Evolutionary conservation across 2,329 filamentous ascomycete genomes (phyloP).

Genomic region (Aspergillus ochraceoroseus): DNA sequence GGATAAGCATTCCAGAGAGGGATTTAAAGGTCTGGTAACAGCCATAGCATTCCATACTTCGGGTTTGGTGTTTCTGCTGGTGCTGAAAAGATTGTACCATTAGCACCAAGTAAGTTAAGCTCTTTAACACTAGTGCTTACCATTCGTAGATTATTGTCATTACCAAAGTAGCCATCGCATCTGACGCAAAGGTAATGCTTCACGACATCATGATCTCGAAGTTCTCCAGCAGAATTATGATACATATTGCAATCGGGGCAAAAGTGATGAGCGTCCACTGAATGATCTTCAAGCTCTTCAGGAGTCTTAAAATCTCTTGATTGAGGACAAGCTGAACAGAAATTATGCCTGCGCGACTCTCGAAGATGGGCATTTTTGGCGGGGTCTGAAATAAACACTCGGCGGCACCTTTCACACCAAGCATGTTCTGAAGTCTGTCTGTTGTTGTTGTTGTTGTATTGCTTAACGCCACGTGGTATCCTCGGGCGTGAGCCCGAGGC

Average conservation of each 20-base stretch:
- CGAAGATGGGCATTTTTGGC: conserved; percentile 14
- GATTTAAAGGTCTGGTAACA: conserved; percentile 17
- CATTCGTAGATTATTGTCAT: conserved; percentile 15
- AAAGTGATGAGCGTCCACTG: conserved; percentile 12
- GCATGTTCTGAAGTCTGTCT: conserved; percentile 10
- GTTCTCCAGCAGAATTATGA: conserved; percentile 8
- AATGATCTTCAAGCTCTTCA: conserved; percentile 16
- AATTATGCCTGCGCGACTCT: conserved; percentile 14
- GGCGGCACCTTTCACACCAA: conserved; percentile 16
- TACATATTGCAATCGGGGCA: conserved; percentile 10
- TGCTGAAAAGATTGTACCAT: conserved; percentile 9
- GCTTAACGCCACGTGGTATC: too few relatives aligned
- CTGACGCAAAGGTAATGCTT: conserved; percentile 13
- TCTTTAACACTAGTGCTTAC: conserved; percentile 5
- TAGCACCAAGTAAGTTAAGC: conserved; percentile 1
- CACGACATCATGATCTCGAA: conserved; percentile 14
- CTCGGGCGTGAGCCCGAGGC: too few relatives aligned
- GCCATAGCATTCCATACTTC: conserved; percentile 18
- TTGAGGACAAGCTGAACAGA: conserved; percentile 14
- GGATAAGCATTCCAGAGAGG: conserved; percentile 18
- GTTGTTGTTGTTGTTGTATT: too few relatives aligned
- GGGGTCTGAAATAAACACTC: conserved; percentile 12
- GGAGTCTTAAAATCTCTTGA: conserved; percentile 11
- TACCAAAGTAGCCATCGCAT: conserved; percentile 12
- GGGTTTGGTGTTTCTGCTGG: conserved; percentile 13